Percentiles rank a stretch among this genome's conserved stretches.
Conservation (phyloP, 2,329 filamentous ascomycete genomes). For the Aureobasidium sp. region DNA sequence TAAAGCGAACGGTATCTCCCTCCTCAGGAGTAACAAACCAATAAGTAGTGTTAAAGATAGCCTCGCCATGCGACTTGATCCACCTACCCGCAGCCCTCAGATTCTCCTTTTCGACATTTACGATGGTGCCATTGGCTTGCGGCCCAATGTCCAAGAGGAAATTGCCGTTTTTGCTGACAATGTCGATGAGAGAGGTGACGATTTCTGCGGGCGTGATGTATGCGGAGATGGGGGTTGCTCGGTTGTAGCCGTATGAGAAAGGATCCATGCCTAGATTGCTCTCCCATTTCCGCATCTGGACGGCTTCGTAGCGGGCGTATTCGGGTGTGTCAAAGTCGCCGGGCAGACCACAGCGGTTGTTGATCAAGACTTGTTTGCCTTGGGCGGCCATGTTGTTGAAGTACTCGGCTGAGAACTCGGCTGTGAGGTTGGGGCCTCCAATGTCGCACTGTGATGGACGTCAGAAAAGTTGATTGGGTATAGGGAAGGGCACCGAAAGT, state of each 20-base stretch:
- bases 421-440: constrained; percentile 38
- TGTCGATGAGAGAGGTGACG: constrained; percentile 45
- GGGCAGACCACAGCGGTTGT: constrained; percentile 50
- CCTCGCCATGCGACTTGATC: constrained; percentile 49
- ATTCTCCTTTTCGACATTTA: constrained; percentile 41
- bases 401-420: constrained; percentile 37
- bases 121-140: constrained; percentile 48
- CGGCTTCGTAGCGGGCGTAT: constrained; percentile 45
- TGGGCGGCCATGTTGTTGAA: constrained; percentile 36
- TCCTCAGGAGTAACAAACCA: constrained; percentile 45
- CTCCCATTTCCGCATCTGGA: constrained; percentile 54
- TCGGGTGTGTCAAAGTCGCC: constrained; percentile 57
- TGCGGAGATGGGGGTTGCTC: constrained; percentile 41
- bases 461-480: neutral
- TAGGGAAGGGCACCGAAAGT: neutral
- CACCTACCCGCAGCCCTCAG: constrained; percentile 47
- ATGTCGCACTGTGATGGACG: constrained; percentile 36
- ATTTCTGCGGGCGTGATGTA: constrained; percentile 50
- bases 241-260: constrained; percentile 53
- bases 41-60: constrained; percentile 52
- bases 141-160: constrained; percentile 52
- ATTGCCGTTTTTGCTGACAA: constrained; percentile 51
- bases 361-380: constrained; percentile 47
- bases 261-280: constrained; percentile 55
- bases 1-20: constrained; percentile 43